Conservation (phyloP, 441 rosid species). For the Gossypium schwendimanii region DNA sequence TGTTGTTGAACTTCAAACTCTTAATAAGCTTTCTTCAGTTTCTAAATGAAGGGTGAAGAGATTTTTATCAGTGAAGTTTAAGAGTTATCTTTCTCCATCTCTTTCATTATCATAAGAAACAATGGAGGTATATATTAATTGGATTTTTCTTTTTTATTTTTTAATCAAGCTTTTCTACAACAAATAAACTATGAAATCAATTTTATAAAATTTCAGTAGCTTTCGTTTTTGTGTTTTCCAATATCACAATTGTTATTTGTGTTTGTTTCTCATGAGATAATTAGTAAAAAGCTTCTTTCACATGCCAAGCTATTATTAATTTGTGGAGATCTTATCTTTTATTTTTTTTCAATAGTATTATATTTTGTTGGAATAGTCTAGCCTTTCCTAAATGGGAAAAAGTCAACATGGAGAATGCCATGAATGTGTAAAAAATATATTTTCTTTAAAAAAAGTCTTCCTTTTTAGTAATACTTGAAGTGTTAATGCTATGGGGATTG, state of each 20-base stretch:
- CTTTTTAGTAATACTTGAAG: neutral
- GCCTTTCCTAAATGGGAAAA: conserved; percentile 10
- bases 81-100: neutral
- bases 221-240: neutral
- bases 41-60: neutral
- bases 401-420: conserved; percentile 8
- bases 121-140: neutral
- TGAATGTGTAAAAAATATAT: neutral
- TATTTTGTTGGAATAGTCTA: conserved; percentile 1
- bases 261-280: neutral
- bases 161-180: neutral
- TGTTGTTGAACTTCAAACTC: neutral
- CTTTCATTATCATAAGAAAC: neutral
- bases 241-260: neutral
- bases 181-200: neutral
- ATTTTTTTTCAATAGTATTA: neutral
- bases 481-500: neutral
- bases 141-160: neutral
- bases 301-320: neutral
- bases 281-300: neutral
- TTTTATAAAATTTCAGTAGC: neutral
- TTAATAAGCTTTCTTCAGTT: neutral
- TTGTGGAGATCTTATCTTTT: neutral
- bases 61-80: neutral
- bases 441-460: neutral